These are phyloP conservation scores for Alnus glutinosa DNA, from an alignment of 306 rosid genomes.

Conservation along the genomic window DNA sequence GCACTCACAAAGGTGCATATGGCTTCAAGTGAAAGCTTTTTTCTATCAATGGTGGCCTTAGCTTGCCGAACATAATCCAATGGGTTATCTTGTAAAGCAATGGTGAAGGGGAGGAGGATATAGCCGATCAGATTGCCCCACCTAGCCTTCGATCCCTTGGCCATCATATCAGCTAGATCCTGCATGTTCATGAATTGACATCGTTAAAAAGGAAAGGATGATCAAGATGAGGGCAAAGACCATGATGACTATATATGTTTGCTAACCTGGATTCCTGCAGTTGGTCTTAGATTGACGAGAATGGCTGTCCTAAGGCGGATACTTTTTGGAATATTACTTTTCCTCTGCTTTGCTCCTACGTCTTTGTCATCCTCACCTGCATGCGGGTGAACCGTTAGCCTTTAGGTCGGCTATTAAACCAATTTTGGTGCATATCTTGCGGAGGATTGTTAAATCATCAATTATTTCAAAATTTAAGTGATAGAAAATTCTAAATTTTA, in stretches of 20 bases:
- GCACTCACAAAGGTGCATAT: constrained; percentile 28
- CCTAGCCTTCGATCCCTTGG: constrained; percentile 48
- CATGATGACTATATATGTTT: no score
- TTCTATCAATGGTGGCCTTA: constrained; percentile 52
- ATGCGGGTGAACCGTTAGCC: background rate
- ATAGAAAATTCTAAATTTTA: no score
- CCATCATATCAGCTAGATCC: constrained; percentile 70
- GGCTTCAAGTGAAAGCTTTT: constrained; percentile 63
- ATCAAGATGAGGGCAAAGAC: no score
- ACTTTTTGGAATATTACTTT: constrained; percentile 23
- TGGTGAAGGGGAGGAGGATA: constrained; percentile 42
- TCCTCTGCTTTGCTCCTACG: constrained; percentile 19
- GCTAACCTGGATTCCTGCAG: constrained; percentile 49
- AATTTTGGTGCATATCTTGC: background rate
- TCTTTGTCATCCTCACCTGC: constrained; percentile 24
- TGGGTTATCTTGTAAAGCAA: constrained; percentile 48
- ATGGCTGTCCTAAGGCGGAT: constrained; percentile 50
- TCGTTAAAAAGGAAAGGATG: no score
- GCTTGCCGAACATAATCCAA: constrained; percentile 55
- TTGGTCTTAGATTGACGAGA: constrained; percentile 53
- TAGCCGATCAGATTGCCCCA: constrained; percentile 70
- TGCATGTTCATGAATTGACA: constrained; percentile 8
- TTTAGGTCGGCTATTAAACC: background rate
- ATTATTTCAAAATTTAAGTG: no score
- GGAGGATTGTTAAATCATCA: background rate